These are phyloP conservation scores for Coemansia sp. DNA, from an alignment of 192 early-diverging fungal species.

Conservation along the genomic window DNA sequence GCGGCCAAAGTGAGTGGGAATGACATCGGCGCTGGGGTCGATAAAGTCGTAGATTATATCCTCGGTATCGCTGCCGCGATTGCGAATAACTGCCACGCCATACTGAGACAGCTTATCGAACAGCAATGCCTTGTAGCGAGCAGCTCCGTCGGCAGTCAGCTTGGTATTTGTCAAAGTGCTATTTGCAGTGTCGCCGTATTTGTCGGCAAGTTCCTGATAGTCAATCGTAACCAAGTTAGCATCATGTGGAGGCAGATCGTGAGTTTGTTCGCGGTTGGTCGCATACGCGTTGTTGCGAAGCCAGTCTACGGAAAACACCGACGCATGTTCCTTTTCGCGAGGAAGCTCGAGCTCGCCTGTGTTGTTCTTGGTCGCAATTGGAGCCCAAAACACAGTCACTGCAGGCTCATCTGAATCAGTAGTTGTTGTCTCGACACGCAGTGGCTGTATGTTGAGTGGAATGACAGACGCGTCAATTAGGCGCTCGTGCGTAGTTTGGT, in stretches of 20 bases:
- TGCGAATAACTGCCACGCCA: conserved; percentile 52
- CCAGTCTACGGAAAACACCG: conserved; percentile 35
- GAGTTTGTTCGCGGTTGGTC: conserved; percentile 23
- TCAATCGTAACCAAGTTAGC: conserved; percentile 36
- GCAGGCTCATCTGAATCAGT: conserved; percentile 8
- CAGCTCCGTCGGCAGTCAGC: conserved; percentile 12
- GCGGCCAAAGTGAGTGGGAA: conserved; percentile 53
- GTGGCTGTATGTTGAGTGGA: conserved; percentile 47
- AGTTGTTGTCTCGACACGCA: conserved; percentile 22
- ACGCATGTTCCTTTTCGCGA: conserved; percentile 42
- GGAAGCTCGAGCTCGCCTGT: conserved; percentile 21
- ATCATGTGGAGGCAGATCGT: conserved; percentile 48
- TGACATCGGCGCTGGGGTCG: conserved; percentile 40
- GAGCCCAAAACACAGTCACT: conserved; percentile 39
- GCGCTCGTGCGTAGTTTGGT: conserved; percentile 45
- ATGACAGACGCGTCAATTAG: conserved; percentile 46
- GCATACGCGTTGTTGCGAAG: conserved; percentile 48
- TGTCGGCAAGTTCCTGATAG: conserved; percentile 20
- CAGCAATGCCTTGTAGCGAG: conserved; percentile 29
- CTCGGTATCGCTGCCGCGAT: conserved; percentile 46
- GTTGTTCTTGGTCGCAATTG: conserved; percentile 47
- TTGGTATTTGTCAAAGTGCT: not conserved
- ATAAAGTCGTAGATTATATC: conserved; percentile 57
- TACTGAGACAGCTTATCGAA: conserved; percentile 36
- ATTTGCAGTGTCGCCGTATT: conserved; percentile 5